Percentiles rank a stretch among this genome's conserved stretches.
phyloP scores from a whole-genome alignment of 164 flowering plant genomes.

The Houttuynia cordata region DNA sequence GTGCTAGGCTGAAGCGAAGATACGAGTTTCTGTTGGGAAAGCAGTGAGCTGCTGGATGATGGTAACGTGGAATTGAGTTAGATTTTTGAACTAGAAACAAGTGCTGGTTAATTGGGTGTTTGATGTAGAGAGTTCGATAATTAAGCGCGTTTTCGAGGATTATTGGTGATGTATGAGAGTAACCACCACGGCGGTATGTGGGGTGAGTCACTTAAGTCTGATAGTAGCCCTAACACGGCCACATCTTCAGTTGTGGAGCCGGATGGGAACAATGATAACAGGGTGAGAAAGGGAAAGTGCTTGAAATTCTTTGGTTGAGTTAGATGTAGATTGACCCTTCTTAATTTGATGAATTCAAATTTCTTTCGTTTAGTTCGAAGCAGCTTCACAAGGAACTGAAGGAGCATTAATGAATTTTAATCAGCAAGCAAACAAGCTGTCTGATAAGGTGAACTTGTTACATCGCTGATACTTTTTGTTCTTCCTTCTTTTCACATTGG shows the following conservation, averaged over 20 bases:
- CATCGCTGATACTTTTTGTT: neutral
- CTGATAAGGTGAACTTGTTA: conserved; percentile 44
- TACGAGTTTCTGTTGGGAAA: no score
- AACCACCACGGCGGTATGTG: conserved; percentile 61
- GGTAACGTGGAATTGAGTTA: no score
- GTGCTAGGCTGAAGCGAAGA: no score
- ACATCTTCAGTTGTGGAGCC: conserved; percentile 30
- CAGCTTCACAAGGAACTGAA: conserved; percentile 44
- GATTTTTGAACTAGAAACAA: no score
- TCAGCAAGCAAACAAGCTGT: conserved; percentile 53
- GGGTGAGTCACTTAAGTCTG: conserved; percentile 50
- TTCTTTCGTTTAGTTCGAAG: conserved; percentile 50
- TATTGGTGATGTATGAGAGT: conserved; percentile 35
- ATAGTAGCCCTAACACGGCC: conserved; percentile 32
- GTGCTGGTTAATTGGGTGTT: no score
- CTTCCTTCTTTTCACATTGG: no score
- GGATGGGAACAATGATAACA: conserved; percentile 44
- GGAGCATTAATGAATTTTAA: conserved; percentile 42
- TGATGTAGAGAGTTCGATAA: no score
- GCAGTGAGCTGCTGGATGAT: no score
- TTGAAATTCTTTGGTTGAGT: conserved; percentile 1
- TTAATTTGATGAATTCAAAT: neutral
- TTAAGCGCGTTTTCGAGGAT: no score
- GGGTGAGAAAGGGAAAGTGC: conserved; percentile 23
- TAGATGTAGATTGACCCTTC: neutral